These are phyloP conservation scores for Tarenaya hassleriana DNA, from an alignment of 345 rosid species.

Conservation along the genomic window DNA sequence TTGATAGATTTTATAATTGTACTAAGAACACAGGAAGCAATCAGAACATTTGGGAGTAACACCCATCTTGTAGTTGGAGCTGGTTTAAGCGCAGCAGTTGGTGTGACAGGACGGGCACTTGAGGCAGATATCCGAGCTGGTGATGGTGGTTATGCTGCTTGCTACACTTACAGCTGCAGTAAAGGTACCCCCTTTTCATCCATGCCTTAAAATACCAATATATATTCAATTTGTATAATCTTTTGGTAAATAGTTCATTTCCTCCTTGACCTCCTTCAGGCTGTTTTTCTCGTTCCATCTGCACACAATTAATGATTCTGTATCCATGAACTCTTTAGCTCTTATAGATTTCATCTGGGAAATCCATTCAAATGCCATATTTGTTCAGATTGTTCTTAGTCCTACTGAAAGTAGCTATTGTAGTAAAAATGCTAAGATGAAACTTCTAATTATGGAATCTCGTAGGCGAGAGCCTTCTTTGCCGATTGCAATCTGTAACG, in stretches of 20 bases:
- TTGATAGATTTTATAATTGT: conserved; percentile 87
- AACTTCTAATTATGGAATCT: too few species aligned
- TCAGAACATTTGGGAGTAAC: conserved; percentile 75
- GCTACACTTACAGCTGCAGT: conserved; percentile 96
- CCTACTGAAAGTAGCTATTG: too few species aligned
- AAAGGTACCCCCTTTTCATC: conserved; percentile 52
- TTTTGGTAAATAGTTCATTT: conserved; percentile 3
- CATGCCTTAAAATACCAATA: not conserved
- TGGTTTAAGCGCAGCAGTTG: conserved; percentile 90
- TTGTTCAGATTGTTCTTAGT: too few species aligned
- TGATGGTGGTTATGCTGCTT: conserved; percentile 88
- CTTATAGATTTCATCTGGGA: too few species aligned
- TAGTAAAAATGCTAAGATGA: too few species aligned
- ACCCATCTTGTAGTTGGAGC: conserved; percentile 88
- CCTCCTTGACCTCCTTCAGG: not conserved
- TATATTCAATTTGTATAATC: not conserved
- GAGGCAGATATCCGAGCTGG: conserved; percentile 94
- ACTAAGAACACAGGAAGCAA: conserved; percentile 75
- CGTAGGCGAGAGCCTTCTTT: too few species aligned
- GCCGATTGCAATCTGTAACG: too few species aligned
- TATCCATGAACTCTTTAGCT: too few species aligned
- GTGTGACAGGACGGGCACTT: conserved; percentile 65
- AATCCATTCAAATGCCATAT: too few species aligned
- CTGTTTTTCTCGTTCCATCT: conserved; percentile 1
- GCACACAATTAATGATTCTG: too few species aligned